Percentiles rank a stretch among this genome's conserved stretches.
Conservation (phyloP, 2,329 filamentous ascomycete species). For the Trichophyton simii region DNA sequence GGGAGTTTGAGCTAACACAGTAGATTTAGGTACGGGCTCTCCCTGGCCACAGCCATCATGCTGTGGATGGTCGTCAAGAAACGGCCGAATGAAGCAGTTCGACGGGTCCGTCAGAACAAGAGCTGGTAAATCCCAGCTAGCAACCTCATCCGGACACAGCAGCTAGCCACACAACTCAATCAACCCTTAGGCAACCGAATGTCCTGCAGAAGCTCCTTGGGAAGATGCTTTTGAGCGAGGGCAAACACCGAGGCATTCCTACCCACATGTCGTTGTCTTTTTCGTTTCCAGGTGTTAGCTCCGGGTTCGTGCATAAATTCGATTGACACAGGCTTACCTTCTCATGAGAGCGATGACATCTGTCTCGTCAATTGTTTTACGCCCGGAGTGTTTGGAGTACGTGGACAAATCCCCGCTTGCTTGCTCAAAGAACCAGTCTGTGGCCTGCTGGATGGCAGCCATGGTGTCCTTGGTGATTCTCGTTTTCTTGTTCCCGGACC, state of each 20-base stretch:
- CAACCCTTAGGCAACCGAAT: constrained; percentile 35
- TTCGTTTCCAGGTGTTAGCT: constrained; percentile 4
- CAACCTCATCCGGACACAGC: not conserved
- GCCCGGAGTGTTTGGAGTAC: constrained; percentile 68
- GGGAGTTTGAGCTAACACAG: not conserved
- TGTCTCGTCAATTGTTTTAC: constrained; percentile 74
- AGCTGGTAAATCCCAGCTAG: constrained; percentile 48
- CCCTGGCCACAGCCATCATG: constrained; percentile 81
- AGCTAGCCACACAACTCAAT: constrained; percentile 6
- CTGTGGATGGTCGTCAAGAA: constrained; percentile 90
- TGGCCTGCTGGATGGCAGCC: constrained; percentile 62
- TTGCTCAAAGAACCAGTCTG: constrained; percentile 89
- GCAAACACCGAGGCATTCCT: constrained; percentile 65
- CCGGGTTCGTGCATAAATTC: not conserved
- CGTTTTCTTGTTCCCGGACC: constrained; percentile 52
- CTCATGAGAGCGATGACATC: constrained; percentile 73
- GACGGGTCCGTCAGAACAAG: constrained; percentile 63
- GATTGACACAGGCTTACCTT: constrained; percentile 45
- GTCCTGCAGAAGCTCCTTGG: constrained; percentile 70
- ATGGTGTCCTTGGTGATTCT: constrained; percentile 64
- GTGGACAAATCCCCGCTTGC: constrained; percentile 64
- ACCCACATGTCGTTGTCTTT: constrained; percentile 64
- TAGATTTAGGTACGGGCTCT: constrained; percentile 65
- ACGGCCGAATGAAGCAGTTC: constrained; percentile 58
- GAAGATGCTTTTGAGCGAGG: constrained; percentile 69